Conservation (phyloP, 805 yeast species). For the Candida boleticola region DNA sequence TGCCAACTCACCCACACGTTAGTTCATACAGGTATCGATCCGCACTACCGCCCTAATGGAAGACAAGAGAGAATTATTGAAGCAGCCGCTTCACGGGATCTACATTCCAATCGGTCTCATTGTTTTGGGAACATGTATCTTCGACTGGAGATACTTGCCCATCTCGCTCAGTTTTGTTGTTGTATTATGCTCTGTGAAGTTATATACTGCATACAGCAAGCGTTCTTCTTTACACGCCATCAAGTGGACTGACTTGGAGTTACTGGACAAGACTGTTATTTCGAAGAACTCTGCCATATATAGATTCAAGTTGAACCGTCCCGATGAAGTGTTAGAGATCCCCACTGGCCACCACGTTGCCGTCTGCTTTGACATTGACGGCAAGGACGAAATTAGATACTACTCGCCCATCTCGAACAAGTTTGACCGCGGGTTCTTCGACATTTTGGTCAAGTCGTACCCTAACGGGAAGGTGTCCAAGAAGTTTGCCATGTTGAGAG, state of each 20-base stretch:
- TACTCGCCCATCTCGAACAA: constrained; percentile 76
- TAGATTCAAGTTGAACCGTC: constrained; percentile 62
- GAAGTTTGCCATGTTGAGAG: constrained; percentile 58
- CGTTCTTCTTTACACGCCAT: constrained; percentile 47
- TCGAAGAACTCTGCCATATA: constrained; percentile 72
- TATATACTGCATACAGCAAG: constrained; percentile 40
- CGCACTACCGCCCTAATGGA: no score
- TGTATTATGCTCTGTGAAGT: constrained; percentile 31
- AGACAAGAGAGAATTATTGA: constrained; percentile 52
- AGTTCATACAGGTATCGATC: neutral
- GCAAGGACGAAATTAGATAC: constrained; percentile 57
- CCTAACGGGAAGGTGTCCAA: constrained; percentile 68
- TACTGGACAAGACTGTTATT: constrained; percentile 70
- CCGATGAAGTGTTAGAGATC: constrained; percentile 58
- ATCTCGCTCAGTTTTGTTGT: constrained; percentile 36
- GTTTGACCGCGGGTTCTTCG: constrained; percentile 71
- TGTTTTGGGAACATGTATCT: constrained; percentile 56
- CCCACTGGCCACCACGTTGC: constrained; percentile 79
- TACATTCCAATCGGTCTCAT: constrained; percentile 66
- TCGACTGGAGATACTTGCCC: constrained; percentile 51
- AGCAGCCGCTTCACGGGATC: constrained; percentile 73
- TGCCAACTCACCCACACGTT: no score
- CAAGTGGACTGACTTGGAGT: constrained; percentile 64
- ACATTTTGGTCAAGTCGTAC: constrained; percentile 74
- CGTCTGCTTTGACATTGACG: constrained; percentile 49